Evolutionary conservation across 2,329 filamentous ascomycete genomes (phyloP).

Genomic region (Westerdykella sp.): DNA sequence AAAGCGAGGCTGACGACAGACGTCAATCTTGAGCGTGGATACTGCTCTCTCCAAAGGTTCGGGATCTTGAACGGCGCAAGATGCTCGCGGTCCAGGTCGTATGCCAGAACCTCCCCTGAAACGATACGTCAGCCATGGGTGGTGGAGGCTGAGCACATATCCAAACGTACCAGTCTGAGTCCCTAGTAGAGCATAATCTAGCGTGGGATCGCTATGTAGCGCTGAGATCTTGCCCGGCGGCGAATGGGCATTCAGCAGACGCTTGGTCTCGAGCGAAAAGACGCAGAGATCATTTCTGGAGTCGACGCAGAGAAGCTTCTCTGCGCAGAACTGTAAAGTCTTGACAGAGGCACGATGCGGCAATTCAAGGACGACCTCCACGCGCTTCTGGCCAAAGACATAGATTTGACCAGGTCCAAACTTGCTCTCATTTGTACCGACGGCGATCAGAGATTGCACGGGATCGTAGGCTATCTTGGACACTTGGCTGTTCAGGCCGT

Average conservation of each 20-base stretch:
- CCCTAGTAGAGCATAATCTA: conserved; percentile 90
- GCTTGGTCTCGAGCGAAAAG: conserved; percentile 70
- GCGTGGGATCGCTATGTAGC: conserved; percentile 75
- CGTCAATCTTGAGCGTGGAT: conserved; percentile 58
- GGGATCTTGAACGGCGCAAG: conserved; percentile 74
- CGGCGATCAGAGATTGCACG: conserved; percentile 83
- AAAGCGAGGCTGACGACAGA: conserved; percentile 72
- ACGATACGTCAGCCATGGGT: conserved; percentile 1
- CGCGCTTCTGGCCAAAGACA: conserved; percentile 74
- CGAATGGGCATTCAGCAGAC: conserved; percentile 61
- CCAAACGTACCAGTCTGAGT: conserved; percentile 55
- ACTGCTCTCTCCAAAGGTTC: conserved; percentile 75
- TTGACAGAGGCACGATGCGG: conserved; percentile 68
- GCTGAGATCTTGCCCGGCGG: conserved; percentile 70
- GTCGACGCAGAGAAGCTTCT: conserved; percentile 80
- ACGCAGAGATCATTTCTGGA: conserved; percentile 77
- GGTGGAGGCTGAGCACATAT: not conserved
- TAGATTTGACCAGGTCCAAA: conserved; percentile 86
- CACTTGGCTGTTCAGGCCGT: conserved; percentile 62
- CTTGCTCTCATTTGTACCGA: conserved; percentile 82
- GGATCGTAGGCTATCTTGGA: conserved; percentile 87
- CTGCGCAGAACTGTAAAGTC: conserved; percentile 74
- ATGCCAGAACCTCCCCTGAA: conserved; percentile 75
- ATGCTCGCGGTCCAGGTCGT: conserved; percentile 77
- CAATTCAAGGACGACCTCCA: conserved; percentile 68